Evolutionary conservation across 2,329 filamentous ascomycete species (phyloP), one percentile per base, ranked within the genome.

Genomic region (Penicillium digitatum): DNA sequence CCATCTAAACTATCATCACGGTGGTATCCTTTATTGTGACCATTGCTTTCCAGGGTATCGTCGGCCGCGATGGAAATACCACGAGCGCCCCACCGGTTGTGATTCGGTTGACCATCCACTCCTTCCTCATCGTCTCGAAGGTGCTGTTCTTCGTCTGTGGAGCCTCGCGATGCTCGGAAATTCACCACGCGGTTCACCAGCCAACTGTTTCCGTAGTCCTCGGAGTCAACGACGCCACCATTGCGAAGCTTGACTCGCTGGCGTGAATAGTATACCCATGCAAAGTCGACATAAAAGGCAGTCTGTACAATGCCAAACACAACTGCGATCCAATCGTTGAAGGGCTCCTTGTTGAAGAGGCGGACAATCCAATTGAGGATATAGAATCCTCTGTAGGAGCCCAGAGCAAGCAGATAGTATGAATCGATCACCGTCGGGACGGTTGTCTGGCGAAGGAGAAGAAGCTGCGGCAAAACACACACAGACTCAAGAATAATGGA

Each of bases 381-480:
- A 75, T 97, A 96, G 58, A 96, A 83, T 46, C 81, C 89, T 54
- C 93, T 89, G 76, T 96, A 97, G 12, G 87, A 87, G 34, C 92
- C 93, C 1, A 96, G 83, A 0, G 90, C 86, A 47, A 94, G 79
- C 52, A 97, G 88, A 74, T 97, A 97, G 76, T 89, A 96, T n/a
- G 90, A 95, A 72, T 96, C 90, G 75, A 97, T 92, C 44, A 96
- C 93, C 46, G 93, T 97, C 0, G 93, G 93, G 0, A 96, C 90
- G 26, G 87, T 91, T n/a, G 93, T 96, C 73, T 96, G 91, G 56
- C 93, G 89, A 14, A 97, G 84, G 40, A 96, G 86, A 6, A 96
- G 83, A 1, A 97, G 86, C 72, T 97, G 93, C 0, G 93, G 93
- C 20, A 97, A 85, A 32, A 96, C 85, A 72, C 89, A 94, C 57